Evolutionary conservation across 106 monocot species (phyloP).

Genomic region (Dactylorhiza incarnata): DNA sequence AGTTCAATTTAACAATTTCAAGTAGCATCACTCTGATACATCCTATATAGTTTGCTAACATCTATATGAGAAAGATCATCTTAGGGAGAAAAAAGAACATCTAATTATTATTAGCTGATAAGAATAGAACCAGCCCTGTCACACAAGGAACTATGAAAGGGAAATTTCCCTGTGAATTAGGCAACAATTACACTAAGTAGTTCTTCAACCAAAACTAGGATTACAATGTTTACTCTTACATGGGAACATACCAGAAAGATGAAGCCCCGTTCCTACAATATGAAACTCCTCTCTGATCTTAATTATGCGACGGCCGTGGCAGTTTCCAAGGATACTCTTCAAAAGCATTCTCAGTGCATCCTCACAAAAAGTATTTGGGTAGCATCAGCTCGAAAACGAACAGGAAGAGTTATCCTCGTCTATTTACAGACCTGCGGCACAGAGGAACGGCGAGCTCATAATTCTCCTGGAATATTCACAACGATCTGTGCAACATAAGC

Average conservation of each 20-base stretch:
- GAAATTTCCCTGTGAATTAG: background rate
- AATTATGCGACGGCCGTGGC: background rate
- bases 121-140: conserved; percentile 1
- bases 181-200: background rate
- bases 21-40: too few species aligned
- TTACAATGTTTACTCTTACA: background rate
- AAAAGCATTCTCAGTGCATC: background rate
- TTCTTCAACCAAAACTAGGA: conserved; percentile 1
- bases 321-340: background rate
- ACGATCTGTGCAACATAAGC: background rate
- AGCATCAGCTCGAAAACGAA: background rate
- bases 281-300: background rate
- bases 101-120: background rate
- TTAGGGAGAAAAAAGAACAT: background rate
- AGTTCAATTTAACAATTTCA: too few species aligned
- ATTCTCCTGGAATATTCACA: conserved; percentile 6
- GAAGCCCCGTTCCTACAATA: background rate
- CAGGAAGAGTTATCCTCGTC: background rate
- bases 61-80: background rate
- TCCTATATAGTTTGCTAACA: too few species aligned
- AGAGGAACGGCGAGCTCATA: background rate
- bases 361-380: background rate
- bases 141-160: conserved; percentile 2
- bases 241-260: background rate
- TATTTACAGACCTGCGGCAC: background rate